These are phyloP conservation scores for Botryococcus braunii DNA, from an alignment of 163 green algal species.

Conservation along the genomic window DNA sequence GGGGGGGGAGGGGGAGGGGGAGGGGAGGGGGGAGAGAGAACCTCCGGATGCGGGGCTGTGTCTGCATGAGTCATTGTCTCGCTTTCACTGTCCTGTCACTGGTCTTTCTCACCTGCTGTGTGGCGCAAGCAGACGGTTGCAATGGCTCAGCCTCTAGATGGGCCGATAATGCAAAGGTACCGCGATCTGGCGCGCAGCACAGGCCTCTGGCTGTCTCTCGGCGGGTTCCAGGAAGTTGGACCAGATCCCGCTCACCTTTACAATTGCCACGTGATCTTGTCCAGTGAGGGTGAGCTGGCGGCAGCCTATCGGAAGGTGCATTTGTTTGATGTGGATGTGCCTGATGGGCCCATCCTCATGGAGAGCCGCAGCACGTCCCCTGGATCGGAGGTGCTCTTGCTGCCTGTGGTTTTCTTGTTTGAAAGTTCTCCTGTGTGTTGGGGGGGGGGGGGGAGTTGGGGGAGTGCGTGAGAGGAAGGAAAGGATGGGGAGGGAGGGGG, in stretches of 20 bases:
- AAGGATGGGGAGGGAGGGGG: no score
- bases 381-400: constrained; percentile 43
- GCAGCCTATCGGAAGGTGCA: constrained; percentile 78
- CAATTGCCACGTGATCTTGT: constrained; percentile 86
- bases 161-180: constrained; percentile 69
- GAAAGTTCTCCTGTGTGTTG: no score
- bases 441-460: no score
- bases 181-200: constrained; percentile 47
- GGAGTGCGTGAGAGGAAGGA: no score
- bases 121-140: constrained; percentile 58
- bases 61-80: not conserved
- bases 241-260: constrained; percentile 48
- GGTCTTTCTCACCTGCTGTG: constrained; percentile 11
- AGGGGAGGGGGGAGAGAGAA: no score
- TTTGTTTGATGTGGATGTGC: constrained; percentile 90
- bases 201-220: constrained; percentile 85
- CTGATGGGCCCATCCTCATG: constrained; percentile 71
- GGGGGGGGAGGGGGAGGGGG: no score
- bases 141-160: constrained; percentile 63
- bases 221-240: constrained; percentile 69
- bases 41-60: no score
- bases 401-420: not conserved
- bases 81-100: not conserved
- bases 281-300: constrained; percentile 37
- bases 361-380: constrained; percentile 70